Percentiles rank a stretch among this genome's conserved stretches.
Conservation (phyloP, 1,284 basidiomycete species). For the Ganoderma meredithae region DNA sequence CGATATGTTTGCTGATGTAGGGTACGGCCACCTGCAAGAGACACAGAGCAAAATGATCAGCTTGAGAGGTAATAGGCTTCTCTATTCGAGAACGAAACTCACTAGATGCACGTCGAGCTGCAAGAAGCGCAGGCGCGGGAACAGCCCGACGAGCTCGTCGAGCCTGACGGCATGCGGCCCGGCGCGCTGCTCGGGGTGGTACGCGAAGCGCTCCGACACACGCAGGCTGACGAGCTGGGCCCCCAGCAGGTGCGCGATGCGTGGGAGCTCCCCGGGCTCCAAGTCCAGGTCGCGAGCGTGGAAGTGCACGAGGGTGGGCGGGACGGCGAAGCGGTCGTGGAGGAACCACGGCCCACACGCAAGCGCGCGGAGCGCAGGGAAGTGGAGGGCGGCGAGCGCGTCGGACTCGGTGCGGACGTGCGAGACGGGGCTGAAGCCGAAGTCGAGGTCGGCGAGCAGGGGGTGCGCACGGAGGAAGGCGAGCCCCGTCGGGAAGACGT, state of each 20-base stretch:
- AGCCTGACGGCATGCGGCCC: neutral
- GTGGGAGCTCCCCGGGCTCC: neutral
- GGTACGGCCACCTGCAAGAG: neutral
- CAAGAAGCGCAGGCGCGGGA: conserved; percentile 16
- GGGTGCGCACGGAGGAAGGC: conserved; percentile 1
- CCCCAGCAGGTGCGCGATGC: neutral
- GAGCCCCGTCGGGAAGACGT: neutral
- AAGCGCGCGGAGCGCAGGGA: neutral
- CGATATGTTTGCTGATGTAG: neutral
- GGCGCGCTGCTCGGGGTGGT: neutral
- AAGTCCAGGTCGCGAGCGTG: neutral
- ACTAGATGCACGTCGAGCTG: conserved; percentile 19
- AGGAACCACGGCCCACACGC: neutral
- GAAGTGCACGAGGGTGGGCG: conserved; percentile 10
- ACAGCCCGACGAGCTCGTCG: neutral
- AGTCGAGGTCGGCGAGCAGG: conserved; percentile 7
- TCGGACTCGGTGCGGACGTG: neutral
- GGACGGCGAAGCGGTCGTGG: neutral
- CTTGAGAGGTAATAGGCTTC: neutral
- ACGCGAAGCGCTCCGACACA: conserved; percentile 1
- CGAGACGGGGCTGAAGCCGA: neutral
- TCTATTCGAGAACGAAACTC: neutral
- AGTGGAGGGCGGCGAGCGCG: neutral
- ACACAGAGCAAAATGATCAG: neutral
- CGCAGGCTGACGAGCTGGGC: conserved; percentile 16